Conservation (phyloP, 2,329 filamentous ascomycete genomes). For the Epichloe sp. region DNA sequence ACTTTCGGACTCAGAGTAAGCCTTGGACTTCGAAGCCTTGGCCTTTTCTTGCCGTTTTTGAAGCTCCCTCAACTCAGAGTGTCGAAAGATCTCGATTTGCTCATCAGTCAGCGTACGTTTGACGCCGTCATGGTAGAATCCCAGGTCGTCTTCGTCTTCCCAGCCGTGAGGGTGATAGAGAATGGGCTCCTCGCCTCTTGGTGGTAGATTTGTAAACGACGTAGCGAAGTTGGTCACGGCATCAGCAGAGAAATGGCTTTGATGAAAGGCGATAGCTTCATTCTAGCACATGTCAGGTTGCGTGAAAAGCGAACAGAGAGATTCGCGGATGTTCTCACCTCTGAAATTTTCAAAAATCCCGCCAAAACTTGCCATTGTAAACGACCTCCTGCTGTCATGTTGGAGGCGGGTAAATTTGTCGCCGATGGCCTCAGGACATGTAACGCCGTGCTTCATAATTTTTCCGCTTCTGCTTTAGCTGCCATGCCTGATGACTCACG, state of each 20-base stretch:
- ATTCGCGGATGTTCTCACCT: not conserved
- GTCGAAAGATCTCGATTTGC: conserved; percentile 80
- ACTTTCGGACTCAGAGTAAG: not conserved
- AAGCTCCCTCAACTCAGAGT: conserved; percentile 70
- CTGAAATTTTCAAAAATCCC: not conserved
- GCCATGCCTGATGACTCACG: not conserved
- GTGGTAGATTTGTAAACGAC: conserved; percentile 28
- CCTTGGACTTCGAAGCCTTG: conserved; percentile 7
- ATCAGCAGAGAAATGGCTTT: conserved; percentile 42
- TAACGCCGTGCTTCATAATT: not conserved
- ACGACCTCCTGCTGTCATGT: not conserved
- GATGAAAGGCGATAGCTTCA: conserved; percentile 46
- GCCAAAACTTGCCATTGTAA: not conserved
- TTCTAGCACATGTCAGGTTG: conserved; percentile 27
- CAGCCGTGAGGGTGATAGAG: not conserved
- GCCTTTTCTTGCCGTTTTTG: conserved; percentile 34
- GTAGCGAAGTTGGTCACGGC: conserved; percentile 32
- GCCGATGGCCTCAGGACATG: not conserved
- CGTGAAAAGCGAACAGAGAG: no score
- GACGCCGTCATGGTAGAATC: conserved; percentile 74
- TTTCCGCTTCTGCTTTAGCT: not conserved
- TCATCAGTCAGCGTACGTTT: conserved; percentile 86
- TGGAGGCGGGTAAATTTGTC: not conserved
- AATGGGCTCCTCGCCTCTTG: conserved; percentile 9
- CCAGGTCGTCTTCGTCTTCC: conserved; percentile 51